These are phyloP conservation scores for Aspergillus costaricaensis DNA, from an alignment of 2,329 filamentous ascomycete species.

Conservation along the genomic window DNA sequence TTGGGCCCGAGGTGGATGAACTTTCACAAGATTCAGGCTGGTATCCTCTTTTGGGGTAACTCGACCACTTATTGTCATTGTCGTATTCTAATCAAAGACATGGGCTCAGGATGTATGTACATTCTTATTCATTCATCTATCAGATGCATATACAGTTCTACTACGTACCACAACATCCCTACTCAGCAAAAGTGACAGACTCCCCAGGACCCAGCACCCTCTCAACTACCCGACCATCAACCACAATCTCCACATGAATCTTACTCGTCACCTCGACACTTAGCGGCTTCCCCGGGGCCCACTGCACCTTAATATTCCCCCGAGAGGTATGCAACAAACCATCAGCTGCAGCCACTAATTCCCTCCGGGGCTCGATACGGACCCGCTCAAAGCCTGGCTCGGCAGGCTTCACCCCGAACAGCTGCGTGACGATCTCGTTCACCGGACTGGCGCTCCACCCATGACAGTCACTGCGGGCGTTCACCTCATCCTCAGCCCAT, in stretches of 20 bases:
- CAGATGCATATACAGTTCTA: neutral
- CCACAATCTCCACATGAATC: neutral
- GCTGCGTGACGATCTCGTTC: constrained; percentile 12
- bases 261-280: neutral
- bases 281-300: neutral
- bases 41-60: too few species aligned
- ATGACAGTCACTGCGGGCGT: constrained; percentile 16
- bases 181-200: neutral
- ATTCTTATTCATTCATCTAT: too few species aligned
- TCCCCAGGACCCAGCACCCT: neutral
- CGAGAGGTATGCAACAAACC: neutral
- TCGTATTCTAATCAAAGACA: too few species aligned
- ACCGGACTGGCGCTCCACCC: constrained; percentile 14
- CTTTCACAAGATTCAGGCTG: too few species aligned
- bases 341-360: neutral
- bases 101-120: too few species aligned
- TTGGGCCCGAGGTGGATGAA: too few species aligned
- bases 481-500: constrained; percentile 12
- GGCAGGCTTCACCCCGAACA: constrained; percentile 6
- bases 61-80: too few species aligned
- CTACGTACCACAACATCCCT: neutral
- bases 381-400: constrained; percentile 2
- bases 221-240: too few species aligned
- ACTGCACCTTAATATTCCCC: neutral
- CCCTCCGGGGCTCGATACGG: constrained; percentile 4